phyloP scores from a whole-genome alignment of 148 eudicot genomes.

The Chenopodium album region DNA sequence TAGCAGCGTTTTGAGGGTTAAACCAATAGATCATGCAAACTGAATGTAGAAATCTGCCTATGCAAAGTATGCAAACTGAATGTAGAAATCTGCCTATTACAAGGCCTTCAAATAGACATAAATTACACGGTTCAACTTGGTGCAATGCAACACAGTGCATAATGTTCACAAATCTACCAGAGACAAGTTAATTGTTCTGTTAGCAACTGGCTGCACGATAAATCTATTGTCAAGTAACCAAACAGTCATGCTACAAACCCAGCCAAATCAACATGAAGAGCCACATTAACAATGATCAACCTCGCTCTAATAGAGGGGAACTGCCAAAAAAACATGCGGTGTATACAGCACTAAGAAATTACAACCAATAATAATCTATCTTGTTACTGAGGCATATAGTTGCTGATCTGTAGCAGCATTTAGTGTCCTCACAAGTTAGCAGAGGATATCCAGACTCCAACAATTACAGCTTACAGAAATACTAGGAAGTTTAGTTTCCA shows the following conservation, averaged over 20 bases:
- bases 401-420: not conserved
- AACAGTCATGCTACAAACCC: not conserved
- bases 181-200: not conserved
- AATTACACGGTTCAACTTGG: not conserved
- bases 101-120: not conserved
- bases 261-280: not conserved
- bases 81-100: not conserved
- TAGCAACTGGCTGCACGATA: not conserved
- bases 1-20: no score
- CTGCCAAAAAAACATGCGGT: conserved; percentile 23
- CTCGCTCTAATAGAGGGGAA: conserved; percentile 5
- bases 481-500: not conserved
- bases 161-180: not conserved
- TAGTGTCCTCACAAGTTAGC: not conserved
- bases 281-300: conserved; percentile 1
- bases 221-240: not conserved
- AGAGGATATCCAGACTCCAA: conserved; percentile 4
- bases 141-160: not conserved
- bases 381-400: conserved; percentile 4
- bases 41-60: not conserved
- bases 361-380: conserved; percentile 3
- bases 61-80: not conserved
- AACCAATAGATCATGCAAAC: not conserved
- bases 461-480: not conserved
- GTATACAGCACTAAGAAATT: conserved; percentile 4